phyloP scores from a whole-genome alignment of 1,284 basidiomycete genomes.

The Heterobasidion irregulare region DNA sequence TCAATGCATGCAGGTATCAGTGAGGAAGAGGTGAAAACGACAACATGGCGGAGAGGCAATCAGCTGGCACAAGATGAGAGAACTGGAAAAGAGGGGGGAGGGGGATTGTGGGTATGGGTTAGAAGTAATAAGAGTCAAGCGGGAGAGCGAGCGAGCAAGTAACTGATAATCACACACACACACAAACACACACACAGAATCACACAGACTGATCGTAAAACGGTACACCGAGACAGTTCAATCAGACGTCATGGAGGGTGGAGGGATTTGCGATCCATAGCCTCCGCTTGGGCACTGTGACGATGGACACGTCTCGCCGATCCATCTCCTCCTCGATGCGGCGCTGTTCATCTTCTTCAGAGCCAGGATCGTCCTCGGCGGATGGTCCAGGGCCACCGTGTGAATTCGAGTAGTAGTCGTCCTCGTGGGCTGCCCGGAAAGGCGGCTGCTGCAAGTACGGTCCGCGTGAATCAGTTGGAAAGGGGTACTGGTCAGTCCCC shows the following conservation, averaged over 20 bases:
- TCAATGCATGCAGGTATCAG: neutral
- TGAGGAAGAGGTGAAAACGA: neutral
- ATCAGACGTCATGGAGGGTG: neutral
- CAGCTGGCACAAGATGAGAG: neutral
- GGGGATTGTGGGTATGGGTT: neutral
- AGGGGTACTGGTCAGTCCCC: slow-evolving; percentile 36
- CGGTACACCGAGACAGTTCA: no score
- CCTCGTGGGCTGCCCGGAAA: slow-evolving; percentile 40
- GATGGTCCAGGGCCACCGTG: slow-evolving; percentile 28
- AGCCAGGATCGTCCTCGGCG: slow-evolving; percentile 45
- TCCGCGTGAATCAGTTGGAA: slow-evolving; percentile 35
- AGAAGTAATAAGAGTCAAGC: neutral
- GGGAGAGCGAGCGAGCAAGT: slow-evolving; percentile 2
- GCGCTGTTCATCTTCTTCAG: slow-evolving; percentile 63
- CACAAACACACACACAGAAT: slow-evolving; percentile 1
- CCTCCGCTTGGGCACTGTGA: slow-evolving; percentile 69
- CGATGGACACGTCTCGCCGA: slow-evolving; percentile 69
- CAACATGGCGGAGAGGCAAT: neutral
- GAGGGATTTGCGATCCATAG: slow-evolving; percentile 62
- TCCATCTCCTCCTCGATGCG: slow-evolving; percentile 74
- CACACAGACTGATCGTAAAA: no score
- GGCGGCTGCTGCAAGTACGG: slow-evolving; percentile 60
- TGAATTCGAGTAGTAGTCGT: slow-evolving; percentile 28
- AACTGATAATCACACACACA: slow-evolving; percentile 8
- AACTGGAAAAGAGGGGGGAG: neutral